Percentiles rank a stretch among this genome's conserved stretches.
Conservation (phyloP, 306 rosid species). For the Rosa chinensis region DNA sequence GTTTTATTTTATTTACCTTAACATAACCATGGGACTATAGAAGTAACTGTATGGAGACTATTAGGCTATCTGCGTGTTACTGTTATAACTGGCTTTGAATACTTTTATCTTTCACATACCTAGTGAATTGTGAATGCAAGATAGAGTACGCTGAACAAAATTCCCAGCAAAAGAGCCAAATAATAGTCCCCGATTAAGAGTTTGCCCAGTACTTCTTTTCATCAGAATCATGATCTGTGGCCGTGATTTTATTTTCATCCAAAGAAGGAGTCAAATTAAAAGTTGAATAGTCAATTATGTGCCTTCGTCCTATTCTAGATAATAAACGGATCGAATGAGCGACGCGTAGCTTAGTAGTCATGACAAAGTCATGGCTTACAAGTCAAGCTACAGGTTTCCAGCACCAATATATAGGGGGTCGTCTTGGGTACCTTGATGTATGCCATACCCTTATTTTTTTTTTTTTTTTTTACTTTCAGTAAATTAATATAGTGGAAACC, state of each 20-base stretch:
- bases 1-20: not conserved
- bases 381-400: not conserved
- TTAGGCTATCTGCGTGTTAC: too few relatives aligned
- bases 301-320: not conserved
- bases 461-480: too few relatives aligned
- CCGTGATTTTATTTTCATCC: not conserved
- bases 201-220: not conserved
- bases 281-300: not conserved
- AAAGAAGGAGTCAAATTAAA: not conserved
- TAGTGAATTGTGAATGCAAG: too few relatives aligned
- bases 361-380: not conserved
- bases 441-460: too few relatives aligned
- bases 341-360: not conserved
- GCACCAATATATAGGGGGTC: not conserved
- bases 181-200: not conserved
- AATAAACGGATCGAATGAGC: not conserved
- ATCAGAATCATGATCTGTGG: not conserved
- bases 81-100: too few relatives aligned
- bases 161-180: not conserved
- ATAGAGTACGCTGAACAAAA: too few relatives aligned
- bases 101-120: too few relatives aligned
- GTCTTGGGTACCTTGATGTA: too few relatives aligned
- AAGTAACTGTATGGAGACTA: too few relatives aligned
- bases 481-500: too few relatives aligned
- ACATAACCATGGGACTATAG: too few relatives aligned